Evolutionary conservation across 495 filamentous ascomycete species (phyloP).

Genomic region (Echria macrotheca): DNA sequence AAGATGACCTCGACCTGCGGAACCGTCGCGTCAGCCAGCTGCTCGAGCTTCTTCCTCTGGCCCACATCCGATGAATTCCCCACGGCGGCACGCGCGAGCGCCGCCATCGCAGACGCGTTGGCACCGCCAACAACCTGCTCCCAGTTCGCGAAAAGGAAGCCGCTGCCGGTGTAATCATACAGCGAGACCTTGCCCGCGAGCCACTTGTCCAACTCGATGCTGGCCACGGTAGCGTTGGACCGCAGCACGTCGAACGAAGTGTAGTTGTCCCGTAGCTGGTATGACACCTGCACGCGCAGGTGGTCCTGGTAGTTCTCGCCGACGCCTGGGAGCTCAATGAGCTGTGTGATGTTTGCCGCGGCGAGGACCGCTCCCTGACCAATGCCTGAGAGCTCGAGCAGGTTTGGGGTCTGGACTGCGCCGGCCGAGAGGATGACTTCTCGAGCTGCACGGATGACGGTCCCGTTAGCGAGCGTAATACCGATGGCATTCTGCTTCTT

Average conservation of each 20-base stretch:
- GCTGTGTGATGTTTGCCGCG: constrained; percentile 31
- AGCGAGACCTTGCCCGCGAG: constrained; percentile 30
- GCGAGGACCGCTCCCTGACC: constrained; percentile 35
- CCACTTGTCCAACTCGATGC: constrained; percentile 28
- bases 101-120: constrained; percentile 5
- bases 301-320: constrained; percentile 49
- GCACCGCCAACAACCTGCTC: constrained; percentile 8
- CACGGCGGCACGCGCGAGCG: constrained; percentile 1
- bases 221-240: constrained; percentile 43
- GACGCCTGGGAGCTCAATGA: constrained; percentile 43
- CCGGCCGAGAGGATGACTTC: constrained; percentile 55
- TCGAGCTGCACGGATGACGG: constrained; percentile 31
- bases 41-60: neutral
- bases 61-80: neutral
- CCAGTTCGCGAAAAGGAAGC: constrained; percentile 13
- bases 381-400: constrained; percentile 54
- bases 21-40: neutral
- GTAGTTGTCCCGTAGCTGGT: constrained; percentile 13
- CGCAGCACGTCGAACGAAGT: constrained; percentile 31
- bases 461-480: constrained; percentile 23
- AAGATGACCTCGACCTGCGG: constrained; percentile 19
- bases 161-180: constrained; percentile 19
- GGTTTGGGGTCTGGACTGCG: constrained; percentile 40
- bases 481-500: constrained; percentile 13
- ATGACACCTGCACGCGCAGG: constrained; percentile 25